Percentiles rank a stretch among this genome's conserved stretches.
These are phyloP conservation scores for Elsinoe ampelina DNA, from an alignment of 2,329 filamentous ascomycete genomes.

Conservation along the genomic window DNA sequence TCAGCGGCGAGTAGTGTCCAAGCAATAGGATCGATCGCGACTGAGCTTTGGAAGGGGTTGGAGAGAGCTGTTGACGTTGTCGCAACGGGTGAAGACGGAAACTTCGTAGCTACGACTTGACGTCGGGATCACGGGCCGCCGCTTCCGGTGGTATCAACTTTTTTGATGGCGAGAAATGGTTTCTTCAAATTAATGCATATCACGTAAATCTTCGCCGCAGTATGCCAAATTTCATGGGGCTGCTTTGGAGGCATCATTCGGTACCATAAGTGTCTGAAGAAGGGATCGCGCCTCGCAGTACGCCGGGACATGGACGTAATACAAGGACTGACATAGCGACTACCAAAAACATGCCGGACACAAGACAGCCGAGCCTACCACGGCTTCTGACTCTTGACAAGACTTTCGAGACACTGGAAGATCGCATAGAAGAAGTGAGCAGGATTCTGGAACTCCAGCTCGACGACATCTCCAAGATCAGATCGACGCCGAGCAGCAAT, in stretches of 20 bases:
- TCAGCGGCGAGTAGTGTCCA: not conserved
- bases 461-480: not conserved
- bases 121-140: not conserved
- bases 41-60: not conserved
- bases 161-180: not conserved
- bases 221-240: not conserved
- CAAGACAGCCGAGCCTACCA: slow-evolving; percentile 19
- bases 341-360: not conserved
- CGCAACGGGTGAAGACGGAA: slow-evolving; percentile 9
- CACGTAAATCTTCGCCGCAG: too few relatives aligned
- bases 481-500: slow-evolving; percentile 5
- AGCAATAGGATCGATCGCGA: not conserved
- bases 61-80: not conserved
- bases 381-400: slow-evolving; percentile 33
- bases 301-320: too few relatives aligned
- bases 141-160: not conserved
- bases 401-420: slow-evolving; percentile 27
- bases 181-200: not conserved
- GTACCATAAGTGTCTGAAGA: too few relatives aligned
- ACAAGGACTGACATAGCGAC: too few relatives aligned
- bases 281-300: too few relatives aligned
- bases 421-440: slow-evolving; percentile 33
- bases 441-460: slow-evolving; percentile 29
- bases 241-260: not conserved
- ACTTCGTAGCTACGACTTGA: not conserved